Percentiles rank a stretch among this genome's conserved stretches.
Evolutionary conservation across 2,329 filamentous ascomycete species (phyloP).

Genomic region (Arthrobotrys iridis): DNA sequence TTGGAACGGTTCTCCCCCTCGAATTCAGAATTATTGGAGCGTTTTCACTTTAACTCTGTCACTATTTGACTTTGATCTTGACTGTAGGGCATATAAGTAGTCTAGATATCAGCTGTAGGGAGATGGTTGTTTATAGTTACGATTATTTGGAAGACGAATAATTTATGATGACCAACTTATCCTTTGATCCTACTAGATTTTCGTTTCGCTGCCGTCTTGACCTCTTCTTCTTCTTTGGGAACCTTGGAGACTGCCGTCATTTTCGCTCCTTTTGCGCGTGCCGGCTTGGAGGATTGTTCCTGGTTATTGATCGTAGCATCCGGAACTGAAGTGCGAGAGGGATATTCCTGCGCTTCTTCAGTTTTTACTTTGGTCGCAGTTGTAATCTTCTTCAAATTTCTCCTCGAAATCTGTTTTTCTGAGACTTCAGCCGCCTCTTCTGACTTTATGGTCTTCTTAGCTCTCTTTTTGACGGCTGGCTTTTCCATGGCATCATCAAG

Average conservation of each 20-base stretch:
- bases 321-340: too few relatives aligned
- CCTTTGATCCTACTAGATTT: background rate
- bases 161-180: too few relatives aligned
- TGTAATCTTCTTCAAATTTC: background rate
- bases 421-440: background rate
- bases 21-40: too few relatives aligned
- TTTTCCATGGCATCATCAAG: conserved; percentile 58
- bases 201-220: background rate
- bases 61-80: too few relatives aligned
- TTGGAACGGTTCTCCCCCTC: too few relatives aligned
- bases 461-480: background rate
- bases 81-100: too few relatives aligned
- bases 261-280: background rate
- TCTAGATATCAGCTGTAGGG: too few relatives aligned
- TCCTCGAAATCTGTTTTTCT: background rate
- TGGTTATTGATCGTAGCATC: too few relatives aligned
- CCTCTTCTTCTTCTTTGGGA: background rate
- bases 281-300: background rate
- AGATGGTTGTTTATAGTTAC: too few relatives aligned
- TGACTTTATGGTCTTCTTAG: background rate
- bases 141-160: too few relatives aligned
- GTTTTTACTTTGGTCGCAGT: background rate
- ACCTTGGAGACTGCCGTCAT: too few relatives aligned
- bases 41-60: too few relatives aligned
- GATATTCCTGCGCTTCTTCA: background rate